Base-by-base conservation (phyloP, 31 red algal genomes). In the Asparagopsis taxiformis region DNA sequence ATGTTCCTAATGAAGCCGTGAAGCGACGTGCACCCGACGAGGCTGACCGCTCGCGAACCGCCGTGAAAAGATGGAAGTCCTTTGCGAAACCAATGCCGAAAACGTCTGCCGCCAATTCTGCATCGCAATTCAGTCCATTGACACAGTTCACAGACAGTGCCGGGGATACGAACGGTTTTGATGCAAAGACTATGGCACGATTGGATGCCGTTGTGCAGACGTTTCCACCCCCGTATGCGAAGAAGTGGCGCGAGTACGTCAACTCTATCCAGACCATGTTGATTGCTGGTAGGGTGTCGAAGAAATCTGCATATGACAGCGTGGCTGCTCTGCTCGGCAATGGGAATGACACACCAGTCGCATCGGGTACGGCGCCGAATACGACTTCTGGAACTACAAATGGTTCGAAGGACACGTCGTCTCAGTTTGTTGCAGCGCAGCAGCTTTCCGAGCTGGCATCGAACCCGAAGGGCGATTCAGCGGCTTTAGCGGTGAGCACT, bases 241-340 rank as follows among this genome's bases (percentile, higher is more conserved):
- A 63, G 17, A 25, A 65, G 46, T 84, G 79, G 79, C 66, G 68
- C 9, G 68, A 84, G 9, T 84, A 84, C 66, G 79, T 84, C 36
- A 41, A 41, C n/a, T 73, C 66, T 2, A 52, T 72, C 3, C 52
- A 84, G 29, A 61, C 55, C 13, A 84, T 84, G 79, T 41, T 84
- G 17, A 51, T 63, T 22, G 53, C 25, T 34, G 79, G 79, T 2
- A 54, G 53, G 29, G 79, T 84, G 13, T 58, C 65, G 30, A 38
- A 43, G 41, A 68, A 72, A 64, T 63, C 62, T 20, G 79, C 79
- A 16, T 64, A 84, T 60, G 46, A 65, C 29, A 61, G 79, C 24
- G 67, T 84, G 4, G 52, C 79, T 17, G 55, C 41, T 54, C 36
- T 84, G n/a, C 22, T 71, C 9, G 56, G 35, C 28, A 36, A 64